Evolutionary conservation across 2,329 filamentous ascomycete species (phyloP), one percentile per base, ranked within the genome.

Genomic region (Grosmannia penicillata): DNA sequence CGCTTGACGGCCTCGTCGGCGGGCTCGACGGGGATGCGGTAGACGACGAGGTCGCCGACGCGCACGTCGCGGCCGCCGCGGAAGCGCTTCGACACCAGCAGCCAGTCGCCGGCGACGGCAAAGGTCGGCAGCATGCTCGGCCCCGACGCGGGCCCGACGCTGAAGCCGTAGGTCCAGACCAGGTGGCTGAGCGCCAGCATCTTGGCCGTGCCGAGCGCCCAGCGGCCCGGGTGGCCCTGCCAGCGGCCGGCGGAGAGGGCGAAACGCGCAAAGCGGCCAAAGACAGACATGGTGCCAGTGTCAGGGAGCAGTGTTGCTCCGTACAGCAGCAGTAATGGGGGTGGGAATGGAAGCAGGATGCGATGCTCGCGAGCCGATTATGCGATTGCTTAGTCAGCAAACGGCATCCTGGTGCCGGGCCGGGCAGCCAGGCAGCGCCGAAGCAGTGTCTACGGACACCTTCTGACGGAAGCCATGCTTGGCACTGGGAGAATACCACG

Each of bases 121-220:
- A 95, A 76, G 0, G 85, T 94, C 8, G 89, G 89, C 36, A 91
- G 70, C 91, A 96, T 96, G 15, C 82, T 89, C 4, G 85, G 75
- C 2, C 89, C 89, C 21, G 65, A 64, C 14, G 76, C 75, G 4
- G 64, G 57, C 17, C 69, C 68, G 46, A 78, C 51, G 45, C 66
- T 66, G 59, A 75, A 72, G 49, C 74, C 62, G 58, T 91, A 78
- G 31, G 73, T 68, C 51, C 54, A 57, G 42, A 67, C 52, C n/a
- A 75, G 53, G 53, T 77, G 72, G 21, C 54, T 52, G 31, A 65
- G 49, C 37, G 63, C 59, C 28, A 68, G 50, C 39, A 60, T 59
- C 48, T 73, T 66, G 44, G 65, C 47, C 15, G 63, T 59, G 43
- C 61, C 56, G 44, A 68, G 46, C 38, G 69, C 50, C 46, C 63